These are phyloP conservation scores for Gossypium rotundifolium DNA, from an alignment of 345 rosid genomes.

Conservation along the genomic window DNA sequence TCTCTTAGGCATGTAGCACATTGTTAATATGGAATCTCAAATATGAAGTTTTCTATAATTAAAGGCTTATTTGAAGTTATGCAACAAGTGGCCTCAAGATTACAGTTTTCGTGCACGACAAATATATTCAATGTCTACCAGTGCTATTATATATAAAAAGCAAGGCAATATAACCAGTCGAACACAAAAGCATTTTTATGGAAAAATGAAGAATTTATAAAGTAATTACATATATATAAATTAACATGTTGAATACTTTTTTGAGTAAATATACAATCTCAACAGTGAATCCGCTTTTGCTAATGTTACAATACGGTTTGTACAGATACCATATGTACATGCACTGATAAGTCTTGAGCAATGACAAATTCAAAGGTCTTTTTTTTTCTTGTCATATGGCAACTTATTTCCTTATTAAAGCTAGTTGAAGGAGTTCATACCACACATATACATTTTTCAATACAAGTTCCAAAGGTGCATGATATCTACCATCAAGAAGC, in stretches of 20 bases:
- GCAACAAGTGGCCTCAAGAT: neutral
- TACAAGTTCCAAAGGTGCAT: neutral
- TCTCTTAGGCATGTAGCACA: neutral
- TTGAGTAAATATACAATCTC: neutral
- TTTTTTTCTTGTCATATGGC: neutral
- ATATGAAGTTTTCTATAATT: neutral
- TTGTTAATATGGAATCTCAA: neutral
- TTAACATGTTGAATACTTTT: neutral
- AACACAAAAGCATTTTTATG: neutral
- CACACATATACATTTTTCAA: neutral
- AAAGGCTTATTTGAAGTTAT: neutral
- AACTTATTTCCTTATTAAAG: neutral
- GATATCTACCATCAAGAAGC: conserved; percentile 1
- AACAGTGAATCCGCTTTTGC: neutral
- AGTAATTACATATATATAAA: neutral
- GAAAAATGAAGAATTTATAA: neutral
- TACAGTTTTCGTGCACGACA: neutral
- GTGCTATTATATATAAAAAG: neutral
- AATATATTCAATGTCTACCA: neutral
- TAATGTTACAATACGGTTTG: neutral
- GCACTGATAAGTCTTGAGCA: neutral
- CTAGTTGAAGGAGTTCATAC: neutral
- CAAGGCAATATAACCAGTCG: neutral
- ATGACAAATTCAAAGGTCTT: neutral
- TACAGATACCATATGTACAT: neutral